phyloP scores from a whole-genome alignment of 2,329 filamentous ascomycete species.

The Aureobasidium uvarum region DNA sequence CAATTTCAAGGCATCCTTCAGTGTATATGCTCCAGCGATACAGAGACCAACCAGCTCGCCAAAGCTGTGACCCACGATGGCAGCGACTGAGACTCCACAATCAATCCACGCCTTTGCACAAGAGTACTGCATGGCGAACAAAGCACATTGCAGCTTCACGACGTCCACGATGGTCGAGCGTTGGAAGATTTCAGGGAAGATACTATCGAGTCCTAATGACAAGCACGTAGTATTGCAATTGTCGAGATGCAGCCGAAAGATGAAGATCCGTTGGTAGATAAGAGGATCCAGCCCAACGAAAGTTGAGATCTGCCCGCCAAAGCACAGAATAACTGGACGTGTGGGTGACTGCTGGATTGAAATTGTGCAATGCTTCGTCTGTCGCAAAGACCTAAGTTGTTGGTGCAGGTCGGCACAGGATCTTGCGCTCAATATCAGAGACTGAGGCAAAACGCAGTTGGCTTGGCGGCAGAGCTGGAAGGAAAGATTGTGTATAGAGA shows the following conservation, averaged over 20 bases:
- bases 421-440: background rate
- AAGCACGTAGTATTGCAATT: no score
- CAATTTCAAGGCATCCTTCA: constrained; percentile 28
- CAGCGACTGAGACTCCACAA: constrained; percentile 34
- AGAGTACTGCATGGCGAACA: background rate
- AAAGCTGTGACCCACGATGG: constrained; percentile 39
- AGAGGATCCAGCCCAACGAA: no score
- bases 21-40: constrained; percentile 39
- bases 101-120: background rate
- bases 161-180: no score
- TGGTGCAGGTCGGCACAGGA: background rate
- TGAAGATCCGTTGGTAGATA: no score
- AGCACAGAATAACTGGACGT: background rate
- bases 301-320: background rate
- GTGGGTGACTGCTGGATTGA: background rate
- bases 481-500: no score
- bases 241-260: no score
- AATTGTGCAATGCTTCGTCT: background rate
- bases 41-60: constrained; percentile 44
- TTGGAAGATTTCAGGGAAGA: background rate
- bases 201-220: no score
- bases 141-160: no score
- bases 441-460: no score
- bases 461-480: no score
- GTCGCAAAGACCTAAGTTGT: no score